These are phyloP conservation scores for Penicillium sp. DNA, from an alignment of 2,329 filamentous ascomycete species.

Conservation along the genomic window DNA sequence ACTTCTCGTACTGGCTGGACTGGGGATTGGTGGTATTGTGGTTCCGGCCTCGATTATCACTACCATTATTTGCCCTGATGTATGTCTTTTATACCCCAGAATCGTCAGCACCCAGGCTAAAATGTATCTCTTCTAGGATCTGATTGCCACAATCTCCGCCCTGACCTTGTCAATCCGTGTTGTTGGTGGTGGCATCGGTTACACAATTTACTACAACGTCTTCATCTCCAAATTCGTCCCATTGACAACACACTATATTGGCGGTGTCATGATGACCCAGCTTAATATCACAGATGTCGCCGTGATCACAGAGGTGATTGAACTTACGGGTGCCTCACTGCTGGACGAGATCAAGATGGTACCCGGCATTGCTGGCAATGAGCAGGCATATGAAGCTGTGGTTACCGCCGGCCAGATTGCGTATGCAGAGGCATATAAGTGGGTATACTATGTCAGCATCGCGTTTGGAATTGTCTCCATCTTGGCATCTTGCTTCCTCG, in stretches of 20 bases:
- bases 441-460: slow-evolving; percentile 66
- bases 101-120: background rate
- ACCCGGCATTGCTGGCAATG: slow-evolving; percentile 58
- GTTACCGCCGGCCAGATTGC: slow-evolving; percentile 60
- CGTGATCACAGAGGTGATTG: slow-evolving; percentile 56
- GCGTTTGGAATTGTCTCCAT: slow-evolving; percentile 63
- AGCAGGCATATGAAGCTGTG: slow-evolving; percentile 56
- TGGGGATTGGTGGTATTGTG: slow-evolving; percentile 70
- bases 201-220: slow-evolving; percentile 61
- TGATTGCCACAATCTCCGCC: slow-evolving; percentile 71
- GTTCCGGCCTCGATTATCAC: slow-evolving; percentile 70
- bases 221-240: slow-evolving; percentile 52
- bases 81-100: slow-evolving; percentile 21
- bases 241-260: slow-evolving; percentile 54
- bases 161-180: slow-evolving; percentile 72
- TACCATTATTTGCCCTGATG: slow-evolving; percentile 71
- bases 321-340: slow-evolving; percentile 58
- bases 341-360: slow-evolving; percentile 53
- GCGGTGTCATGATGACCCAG: slow-evolving; percentile 53
- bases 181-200: slow-evolving; percentile 68
- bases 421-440: slow-evolving; percentile 63
- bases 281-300: slow-evolving; percentile 55
- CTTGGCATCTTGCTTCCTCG: slow-evolving; percentile 62
- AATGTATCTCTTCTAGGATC: slow-evolving; percentile 44
- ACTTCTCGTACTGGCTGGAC: slow-evolving; percentile 63